These are phyloP conservation scores for Nitzschia sp. DNA, from an alignment of 108 stramenopile species.

Conservation along the genomic window DNA sequence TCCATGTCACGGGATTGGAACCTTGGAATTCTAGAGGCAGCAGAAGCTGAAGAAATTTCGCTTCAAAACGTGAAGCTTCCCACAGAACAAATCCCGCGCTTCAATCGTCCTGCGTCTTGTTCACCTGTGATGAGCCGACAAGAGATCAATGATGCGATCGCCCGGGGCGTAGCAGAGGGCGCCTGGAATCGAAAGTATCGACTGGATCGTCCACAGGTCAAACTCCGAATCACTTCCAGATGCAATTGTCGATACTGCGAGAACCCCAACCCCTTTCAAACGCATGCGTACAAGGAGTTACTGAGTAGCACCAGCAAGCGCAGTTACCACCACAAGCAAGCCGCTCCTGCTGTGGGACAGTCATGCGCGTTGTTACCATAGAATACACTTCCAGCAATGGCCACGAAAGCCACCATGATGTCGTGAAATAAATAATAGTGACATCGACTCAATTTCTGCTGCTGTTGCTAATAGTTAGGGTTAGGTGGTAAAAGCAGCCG, in stretches of 20 bases:
- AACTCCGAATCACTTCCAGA: conserved; percentile 13
- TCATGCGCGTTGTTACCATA: too few relatives aligned
- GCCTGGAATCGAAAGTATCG: conserved; percentile 41
- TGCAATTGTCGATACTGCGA: conserved; percentile 35
- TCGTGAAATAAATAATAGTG: too few relatives aligned
- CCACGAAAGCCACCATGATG: too few relatives aligned
- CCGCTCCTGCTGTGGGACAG: too few relatives aligned
- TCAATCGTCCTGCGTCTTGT: neutral
- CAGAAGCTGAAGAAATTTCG: conserved; percentile 5
- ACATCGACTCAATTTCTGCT: too few relatives aligned
- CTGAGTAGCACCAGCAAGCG: too few relatives aligned
- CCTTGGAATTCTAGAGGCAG: conserved; percentile 3
- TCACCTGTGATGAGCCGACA: conserved; percentile 3
- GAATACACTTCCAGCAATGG: too few relatives aligned
- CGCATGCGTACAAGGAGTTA: conserved; percentile 35
- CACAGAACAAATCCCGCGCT: neutral
- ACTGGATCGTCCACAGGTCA: conserved; percentile 27
- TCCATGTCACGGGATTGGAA: conserved; percentile 16
- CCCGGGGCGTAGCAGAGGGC: conserved; percentile 27
- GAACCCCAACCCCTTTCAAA: conserved; percentile 37
- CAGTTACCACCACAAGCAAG: too few relatives aligned
- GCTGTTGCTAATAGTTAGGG: too few relatives aligned
- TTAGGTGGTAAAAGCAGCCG: too few relatives aligned
- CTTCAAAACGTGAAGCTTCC: conserved; percentile 12
- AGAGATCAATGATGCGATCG: conserved; percentile 10